These are phyloP conservation scores for Corniculantispora saksenae DNA, from an alignment of 2,329 filamentous ascomycete genomes.

Conservation along the genomic window DNA sequence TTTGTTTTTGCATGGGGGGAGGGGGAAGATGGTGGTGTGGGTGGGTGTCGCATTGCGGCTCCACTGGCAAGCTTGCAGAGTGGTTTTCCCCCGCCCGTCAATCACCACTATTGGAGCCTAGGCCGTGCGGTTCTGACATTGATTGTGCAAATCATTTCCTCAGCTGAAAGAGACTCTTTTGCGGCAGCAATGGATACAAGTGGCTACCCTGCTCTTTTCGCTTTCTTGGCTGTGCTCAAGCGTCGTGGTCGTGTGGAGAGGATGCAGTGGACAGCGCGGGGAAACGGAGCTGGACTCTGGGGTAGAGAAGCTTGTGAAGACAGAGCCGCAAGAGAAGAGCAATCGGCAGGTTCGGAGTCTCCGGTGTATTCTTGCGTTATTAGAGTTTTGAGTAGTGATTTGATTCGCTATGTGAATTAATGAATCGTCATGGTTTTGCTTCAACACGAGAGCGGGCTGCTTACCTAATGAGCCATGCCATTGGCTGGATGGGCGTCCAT, in stretches of 20 bases:
- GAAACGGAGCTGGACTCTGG: conserved; percentile 13
- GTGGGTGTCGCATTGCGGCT: neutral
- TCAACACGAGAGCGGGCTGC: too few species aligned
- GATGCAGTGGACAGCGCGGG: neutral
- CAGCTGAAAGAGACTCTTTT: neutral
- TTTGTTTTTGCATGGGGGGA: conserved; percentile 2
- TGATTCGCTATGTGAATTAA: neutral
- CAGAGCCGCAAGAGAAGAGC: neutral
- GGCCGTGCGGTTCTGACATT: neutral
- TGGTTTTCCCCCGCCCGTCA: neutral
- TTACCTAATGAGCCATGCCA: too few species aligned
- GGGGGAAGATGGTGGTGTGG: neutral
- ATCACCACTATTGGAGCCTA: neutral
- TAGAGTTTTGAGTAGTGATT: neutral
- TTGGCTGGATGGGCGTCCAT: too few species aligned
- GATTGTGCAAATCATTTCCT: conserved; percentile 4
- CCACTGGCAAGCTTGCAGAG: neutral
- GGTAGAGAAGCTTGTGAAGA: neutral
- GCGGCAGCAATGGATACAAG: neutral
- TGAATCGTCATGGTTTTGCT: too few species aligned
- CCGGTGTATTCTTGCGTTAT: neutral
- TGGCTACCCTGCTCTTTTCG: neutral
- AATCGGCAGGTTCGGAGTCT: neutral
- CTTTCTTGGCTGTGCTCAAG: neutral
- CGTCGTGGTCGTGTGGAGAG: neutral